phyloP scores from a whole-genome alignment of 495 filamentous ascomycete species.

The Tuber indicum region DNA sequence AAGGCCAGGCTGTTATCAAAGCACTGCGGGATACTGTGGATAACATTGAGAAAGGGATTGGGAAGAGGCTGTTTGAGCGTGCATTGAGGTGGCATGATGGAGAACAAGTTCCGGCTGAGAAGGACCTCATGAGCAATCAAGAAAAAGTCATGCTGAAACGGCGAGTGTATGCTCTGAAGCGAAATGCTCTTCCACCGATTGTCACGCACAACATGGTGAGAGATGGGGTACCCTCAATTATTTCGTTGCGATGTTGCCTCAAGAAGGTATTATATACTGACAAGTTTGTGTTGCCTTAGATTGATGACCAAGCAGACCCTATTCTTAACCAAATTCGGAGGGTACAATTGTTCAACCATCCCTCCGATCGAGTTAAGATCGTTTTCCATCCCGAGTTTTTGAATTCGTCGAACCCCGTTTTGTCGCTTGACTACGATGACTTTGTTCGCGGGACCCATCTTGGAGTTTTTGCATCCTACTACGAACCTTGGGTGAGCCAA shows the following conservation, averaged over 20 bases:
- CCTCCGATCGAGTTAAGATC: slow-evolving; percentile 89
- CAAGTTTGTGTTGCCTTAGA: slow-evolving; percentile 25
- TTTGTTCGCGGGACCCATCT: slow-evolving; percentile 95
- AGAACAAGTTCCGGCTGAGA: slow-evolving; percentile 84
- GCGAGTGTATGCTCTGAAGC: slow-evolving; percentile 91
- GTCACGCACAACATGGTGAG: slow-evolving; percentile 95
- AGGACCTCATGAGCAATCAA: slow-evolving; percentile 82
- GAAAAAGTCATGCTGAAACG: slow-evolving; percentile 90
- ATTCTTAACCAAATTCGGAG: slow-evolving; percentile 94
- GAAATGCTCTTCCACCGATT: slow-evolving; percentile 79
- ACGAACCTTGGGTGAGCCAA: slow-evolving; percentile 71
- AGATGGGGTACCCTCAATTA: slow-evolving; percentile 11
- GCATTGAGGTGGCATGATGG: slow-evolving; percentile 92
- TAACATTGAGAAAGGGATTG: slow-evolving; percentile 81
- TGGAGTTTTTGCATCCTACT: slow-evolving; percentile 94
- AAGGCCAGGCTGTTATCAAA: slow-evolving; percentile 95
- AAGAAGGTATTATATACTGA: neutral
- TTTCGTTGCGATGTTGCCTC: slow-evolving; percentile 3
- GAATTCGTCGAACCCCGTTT: slow-evolving; percentile 87
- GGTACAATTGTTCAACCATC: slow-evolving; percentile 94
- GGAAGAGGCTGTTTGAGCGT: slow-evolving; percentile 88
- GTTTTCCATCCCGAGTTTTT: slow-evolving; percentile 98
- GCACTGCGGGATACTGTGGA: slow-evolving; percentile 86
- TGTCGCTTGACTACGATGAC: slow-evolving; percentile 95
- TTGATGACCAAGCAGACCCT: slow-evolving; percentile 85